Percentiles rank a stretch among this genome's conserved stretches.
Evolutionary conservation across 1,139 yeast genomes (phyloP).

Genomic region (Candida sp.): DNA sequence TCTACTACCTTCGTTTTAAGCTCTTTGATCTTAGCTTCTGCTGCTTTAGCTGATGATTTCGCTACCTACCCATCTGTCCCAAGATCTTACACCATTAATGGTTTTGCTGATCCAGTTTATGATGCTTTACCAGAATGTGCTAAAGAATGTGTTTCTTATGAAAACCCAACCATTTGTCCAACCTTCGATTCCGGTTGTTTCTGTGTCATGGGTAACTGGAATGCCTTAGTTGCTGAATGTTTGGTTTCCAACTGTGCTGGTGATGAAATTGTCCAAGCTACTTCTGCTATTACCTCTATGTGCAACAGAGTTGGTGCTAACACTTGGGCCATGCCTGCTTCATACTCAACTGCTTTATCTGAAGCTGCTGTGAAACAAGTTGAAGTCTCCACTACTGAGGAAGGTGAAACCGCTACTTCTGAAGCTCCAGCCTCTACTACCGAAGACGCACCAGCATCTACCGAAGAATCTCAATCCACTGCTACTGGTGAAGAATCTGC

Average conservation of each 20-base stretch:
- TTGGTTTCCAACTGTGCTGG: constrained; percentile 26
- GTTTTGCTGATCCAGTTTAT: constrained; percentile 39
- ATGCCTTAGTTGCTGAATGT: constrained; percentile 25
- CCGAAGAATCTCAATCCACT: no score
- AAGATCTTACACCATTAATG: constrained; percentile 37
- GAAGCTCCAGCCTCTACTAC: constrained; percentile 6
- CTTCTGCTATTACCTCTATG: constrained; percentile 22
- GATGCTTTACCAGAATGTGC: constrained; percentile 27
- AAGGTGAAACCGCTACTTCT: constrained; percentile 6
- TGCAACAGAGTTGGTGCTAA: constrained; percentile 26
- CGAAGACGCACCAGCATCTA: not conserved
- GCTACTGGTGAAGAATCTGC: constrained; percentile 5
- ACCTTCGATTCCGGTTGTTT: constrained; percentile 40
- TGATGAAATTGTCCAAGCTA: constrained; percentile 16
- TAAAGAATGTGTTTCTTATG: constrained; percentile 18
- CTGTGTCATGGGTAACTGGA: constrained; percentile 30
- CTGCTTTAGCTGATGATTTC: constrained; percentile 8
- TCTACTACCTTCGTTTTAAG: constrained; percentile 3
- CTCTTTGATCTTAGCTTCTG: constrained; percentile 3
- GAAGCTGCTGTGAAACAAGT: constrained; percentile 2
- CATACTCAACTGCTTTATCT: constrained; percentile 8
- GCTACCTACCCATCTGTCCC: constrained; percentile 36
- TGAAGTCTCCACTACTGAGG: constrained; percentile 8
- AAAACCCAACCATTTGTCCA: constrained; percentile 33
- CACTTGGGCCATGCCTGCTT: constrained; percentile 20